Percentiles rank a stretch among this genome's conserved stretches.
These are phyloP conservation scores for Clonostachys sp. DNA, from an alignment of 2,329 filamentous ascomycete genomes.

Conservation along the genomic window DNA sequence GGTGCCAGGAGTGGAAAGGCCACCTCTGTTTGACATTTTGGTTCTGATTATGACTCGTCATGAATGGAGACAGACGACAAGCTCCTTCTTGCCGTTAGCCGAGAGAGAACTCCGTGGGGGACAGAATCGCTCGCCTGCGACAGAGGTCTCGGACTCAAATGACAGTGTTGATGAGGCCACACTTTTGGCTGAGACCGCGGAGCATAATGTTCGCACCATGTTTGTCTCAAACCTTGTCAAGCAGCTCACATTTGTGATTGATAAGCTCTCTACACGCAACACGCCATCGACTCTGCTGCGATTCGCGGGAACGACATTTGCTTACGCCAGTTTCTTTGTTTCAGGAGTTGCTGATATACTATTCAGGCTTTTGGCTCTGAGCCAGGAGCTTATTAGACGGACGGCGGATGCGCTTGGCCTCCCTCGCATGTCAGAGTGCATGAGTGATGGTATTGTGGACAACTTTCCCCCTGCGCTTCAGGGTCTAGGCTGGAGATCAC, in stretches of 20 bases:
- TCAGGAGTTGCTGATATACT: slow-evolving; percentile 81
- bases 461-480: slow-evolving; percentile 66
- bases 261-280: slow-evolving; percentile 79
- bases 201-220: slow-evolving; percentile 85
- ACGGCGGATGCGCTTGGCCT: slow-evolving; percentile 66
- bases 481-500: slow-evolving; percentile 51
- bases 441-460: slow-evolving; percentile 61
- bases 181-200: slow-evolving; percentile 61
- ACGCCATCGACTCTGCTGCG: slow-evolving; percentile 64
- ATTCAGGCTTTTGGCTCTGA: slow-evolving; percentile 74
- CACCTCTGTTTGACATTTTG: slow-evolving; percentile 72
- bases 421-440: slow-evolving; percentile 46
- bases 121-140: slow-evolving; percentile 29
- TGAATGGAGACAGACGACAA: slow-evolving; percentile 77
- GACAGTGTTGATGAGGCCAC: slow-evolving; percentile 61
- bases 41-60: slow-evolving; percentile 81
- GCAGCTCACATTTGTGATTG: slow-evolving; percentile 83
- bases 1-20: slow-evolving; percentile 79
- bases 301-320: slow-evolving; percentile 86
- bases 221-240: slow-evolving; percentile 77
- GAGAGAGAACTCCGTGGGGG: slow-evolving; percentile 46
- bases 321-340: slow-evolving; percentile 91
- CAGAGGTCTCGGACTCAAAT: slow-evolving; percentile 52
- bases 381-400: slow-evolving; percentile 64
- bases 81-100: slow-evolving; percentile 58